Evolutionary conservation across 2,329 filamentous ascomycete species (phyloP).

Genomic region (Curvularia verruculosa): DNA sequence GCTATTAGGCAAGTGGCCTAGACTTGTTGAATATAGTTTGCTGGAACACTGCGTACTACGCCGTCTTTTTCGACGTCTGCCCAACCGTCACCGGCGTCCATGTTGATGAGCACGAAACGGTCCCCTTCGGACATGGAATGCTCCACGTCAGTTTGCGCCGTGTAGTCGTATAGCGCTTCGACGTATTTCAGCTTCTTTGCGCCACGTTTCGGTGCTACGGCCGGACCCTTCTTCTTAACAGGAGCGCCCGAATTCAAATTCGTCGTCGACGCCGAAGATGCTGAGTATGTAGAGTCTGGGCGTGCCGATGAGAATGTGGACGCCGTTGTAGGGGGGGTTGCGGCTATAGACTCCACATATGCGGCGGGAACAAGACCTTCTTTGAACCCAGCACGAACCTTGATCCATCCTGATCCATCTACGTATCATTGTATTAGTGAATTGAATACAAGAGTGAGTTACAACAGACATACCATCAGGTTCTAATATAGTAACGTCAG

Average conservation of each 20-base stretch:
- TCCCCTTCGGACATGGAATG: slow-evolving; percentile 92
- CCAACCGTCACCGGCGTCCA: slow-evolving; percentile 93
- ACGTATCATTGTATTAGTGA: slow-evolving; percentile 27
- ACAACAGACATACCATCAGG: slow-evolving; percentile 74
- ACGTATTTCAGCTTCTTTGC: slow-evolving; percentile 95
- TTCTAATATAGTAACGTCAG: slow-evolving; percentile 78
- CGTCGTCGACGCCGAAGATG: slow-evolving; percentile 75
- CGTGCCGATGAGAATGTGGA: slow-evolving; percentile 46
- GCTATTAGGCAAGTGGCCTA: slow-evolving; percentile 44
- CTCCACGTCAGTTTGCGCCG: slow-evolving; percentile 82
- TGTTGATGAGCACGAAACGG: slow-evolving; percentile 84
- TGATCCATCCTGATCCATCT: slow-evolving; percentile 94
- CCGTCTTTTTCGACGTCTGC: slow-evolving; percentile 94
- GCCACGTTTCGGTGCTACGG: slow-evolving; percentile 85
- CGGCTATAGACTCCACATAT: slow-evolving; percentile 73
- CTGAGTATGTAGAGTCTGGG: slow-evolving; percentile 69
- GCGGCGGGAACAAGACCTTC: slow-evolving; percentile 86
- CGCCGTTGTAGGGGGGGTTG: slow-evolving; percentile 47
- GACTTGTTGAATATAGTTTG: slow-evolving; percentile 85
- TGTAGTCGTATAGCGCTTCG: slow-evolving; percentile 90
- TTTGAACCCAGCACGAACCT: slow-evolving; percentile 74
- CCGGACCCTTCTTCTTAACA: slow-evolving; percentile 85
- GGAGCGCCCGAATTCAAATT: slow-evolving; percentile 49
- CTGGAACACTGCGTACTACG: slow-evolving; percentile 84
- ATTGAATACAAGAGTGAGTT: slow-evolving; percentile 22